Percentiles rank a stretch among this genome's conserved stretches.
Evolutionary conservation across 1,139 yeast species (phyloP).

Genomic region (Yamadazyma songkhlaensis): DNA sequence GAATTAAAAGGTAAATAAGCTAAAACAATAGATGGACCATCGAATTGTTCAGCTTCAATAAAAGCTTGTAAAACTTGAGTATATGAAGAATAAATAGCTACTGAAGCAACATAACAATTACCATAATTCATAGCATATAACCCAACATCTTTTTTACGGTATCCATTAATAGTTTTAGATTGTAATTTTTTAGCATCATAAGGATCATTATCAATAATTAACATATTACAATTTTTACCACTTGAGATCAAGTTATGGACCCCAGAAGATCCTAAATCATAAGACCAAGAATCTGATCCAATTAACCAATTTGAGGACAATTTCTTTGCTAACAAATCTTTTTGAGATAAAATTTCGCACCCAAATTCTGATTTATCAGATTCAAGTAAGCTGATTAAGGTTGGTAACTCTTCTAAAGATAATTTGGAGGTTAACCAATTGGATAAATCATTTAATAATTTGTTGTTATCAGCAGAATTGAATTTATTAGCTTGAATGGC

Average conservation of each 20-base stretch:
- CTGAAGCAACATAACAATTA: slow-evolving; percentile 87
- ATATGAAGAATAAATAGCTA: slow-evolving; percentile 90
- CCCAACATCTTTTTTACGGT: slow-evolving; percentile 90
- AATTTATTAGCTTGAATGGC: slow-evolving; percentile 51
- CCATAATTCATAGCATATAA: slow-evolving; percentile 94
- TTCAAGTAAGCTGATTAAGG: slow-evolving; percentile 42
- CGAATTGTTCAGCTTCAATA: slow-evolving; percentile 80
- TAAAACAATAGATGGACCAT: slow-evolving; percentile 88
- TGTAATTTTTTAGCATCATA: slow-evolving; percentile 38
- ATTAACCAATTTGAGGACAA: slow-evolving; percentile 72
- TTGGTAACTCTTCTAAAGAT: slow-evolving; percentile 26
- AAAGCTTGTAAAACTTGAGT: slow-evolving; percentile 89
- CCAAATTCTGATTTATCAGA: slow-evolving; percentile 40
- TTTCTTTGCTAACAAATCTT: slow-evolving; percentile 35
- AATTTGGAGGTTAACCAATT: slow-evolving; percentile 59
- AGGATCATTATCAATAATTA: slow-evolving; percentile 92
- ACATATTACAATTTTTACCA: slow-evolving; percentile 75
- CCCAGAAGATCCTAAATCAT: slow-evolving; percentile 89
- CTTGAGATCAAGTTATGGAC: slow-evolving; percentile 81
- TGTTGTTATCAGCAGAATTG: slow-evolving; percentile 41
- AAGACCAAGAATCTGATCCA: slow-evolving; percentile 96
- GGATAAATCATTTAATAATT: slow-evolving; percentile 58
- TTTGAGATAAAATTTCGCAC: slow-evolving; percentile 41
- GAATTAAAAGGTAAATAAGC: slow-evolving; percentile 81
- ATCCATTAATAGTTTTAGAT: slow-evolving; percentile 25